Base-by-base conservation (phyloP, 2,329 filamentous ascomycete species). In the Fusarium sacchari region DNA sequence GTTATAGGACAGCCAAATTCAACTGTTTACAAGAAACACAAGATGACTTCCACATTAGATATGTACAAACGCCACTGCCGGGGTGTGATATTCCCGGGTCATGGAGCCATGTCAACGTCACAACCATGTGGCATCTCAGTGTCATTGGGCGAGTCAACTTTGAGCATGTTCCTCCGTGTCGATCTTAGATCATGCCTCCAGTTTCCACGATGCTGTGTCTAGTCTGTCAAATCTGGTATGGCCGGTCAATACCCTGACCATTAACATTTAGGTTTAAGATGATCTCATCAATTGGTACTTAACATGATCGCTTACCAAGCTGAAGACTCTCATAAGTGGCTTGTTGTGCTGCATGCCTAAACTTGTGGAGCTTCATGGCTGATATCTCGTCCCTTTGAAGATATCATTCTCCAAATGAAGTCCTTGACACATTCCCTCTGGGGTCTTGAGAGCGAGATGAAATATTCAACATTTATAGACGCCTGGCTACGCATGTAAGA, bases 231-330 rank as follows among this genome's bases (percentile, higher is more conserved):
- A 46, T 60, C 43, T 55, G 28, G 50, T 55, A 72, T 43, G 59
- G n/a, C 43, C 34, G 30, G 67, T 46, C 50, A 74, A 64, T 60
- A 47, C 37, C 52, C 30, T 30, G 26, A 55, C 28, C 22, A 50
- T 37, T n/a, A 47, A 39, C 44, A 37, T 70, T 72, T 58, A 53
- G 53, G 62, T 72, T 59, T 36, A 56, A 47, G 22, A 61, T 74
- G 71, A 73, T 59, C 63, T 67, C 62, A 71, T 73, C 34, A 34
- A 40, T 26, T 58, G 22, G 43, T 44, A 64, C 63, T 58, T 37
- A 14, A 18, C 26, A 57, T 17, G 30, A 20, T 40, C 26, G 40
- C 42, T 69, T 55, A 53, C 28, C 56, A 56, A 57, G 49, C n/a
- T 56, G 39, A 67, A 44, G 37, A 28, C 22, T 30, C 36, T 43